Evolutionary conservation across 73 alveolate species (phyloP), one percentile per base, ranked within the genome.

Genomic region (Breviolum minutum): DNA sequence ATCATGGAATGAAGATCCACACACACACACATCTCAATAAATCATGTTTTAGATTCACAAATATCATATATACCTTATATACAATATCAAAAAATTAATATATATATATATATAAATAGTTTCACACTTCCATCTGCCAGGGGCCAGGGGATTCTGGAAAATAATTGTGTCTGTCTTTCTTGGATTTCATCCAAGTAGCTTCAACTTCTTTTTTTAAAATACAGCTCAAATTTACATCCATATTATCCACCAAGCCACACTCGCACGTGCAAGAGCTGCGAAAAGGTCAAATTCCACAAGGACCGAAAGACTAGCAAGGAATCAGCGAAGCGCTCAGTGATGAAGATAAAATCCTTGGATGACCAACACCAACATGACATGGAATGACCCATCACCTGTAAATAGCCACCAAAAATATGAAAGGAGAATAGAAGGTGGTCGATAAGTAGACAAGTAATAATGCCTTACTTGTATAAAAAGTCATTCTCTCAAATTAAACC

Each of bases 311-410:
- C 97, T 66, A 92, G 97, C 70, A 92, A 48, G 19, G 97, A 92
- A 14, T 92, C 97, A 11, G 81, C 97, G 64, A 92, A 54, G 90
- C 97, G 85, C 80, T 92, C 97, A 24, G 97, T 92, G 81, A 92
- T 64, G 64, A 92, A 92, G n/a, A 92, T 40, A 64, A 92, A 92
- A 40, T 92, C 80, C 90, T 92, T 29, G 69, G 26, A 17, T 48
- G 19, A 30, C 70, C 69, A 77, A 30, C 87, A n/a, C 19, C 19
- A 77, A 30, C 63, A 11, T 77, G 87, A 27, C 13, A 77, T 77
- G 19, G 32, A 77, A 77, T 27, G 30, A 77, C 54, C 16, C 19
- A 77, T 11, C 16, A 66, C 11, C 74, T 13, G 24, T 66, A 17
- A 66, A 13, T 17, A 24, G 62, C 11, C 17, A 10, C 63, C 7